phyloP scores from a whole-genome alignment of 1,284 basidiomycete species.

The Cutaneotrichosporon arboriforme region DNA sequence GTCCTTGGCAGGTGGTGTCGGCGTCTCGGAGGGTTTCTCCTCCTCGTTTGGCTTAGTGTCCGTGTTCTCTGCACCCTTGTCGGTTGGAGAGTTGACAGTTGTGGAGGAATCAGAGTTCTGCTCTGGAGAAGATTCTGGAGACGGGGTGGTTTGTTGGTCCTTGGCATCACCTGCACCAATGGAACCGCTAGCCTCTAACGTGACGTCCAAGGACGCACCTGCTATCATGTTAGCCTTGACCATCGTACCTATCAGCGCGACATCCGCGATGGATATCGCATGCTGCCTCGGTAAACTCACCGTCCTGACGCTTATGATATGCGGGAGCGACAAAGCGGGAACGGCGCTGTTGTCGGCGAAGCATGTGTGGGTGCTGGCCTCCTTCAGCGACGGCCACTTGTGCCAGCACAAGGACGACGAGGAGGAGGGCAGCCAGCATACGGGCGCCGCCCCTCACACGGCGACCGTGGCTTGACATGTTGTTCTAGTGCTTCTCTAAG shows the following conservation, averaged over 20 bases:
- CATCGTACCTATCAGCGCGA: background rate
- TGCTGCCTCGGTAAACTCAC: background rate
- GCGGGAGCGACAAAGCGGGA: background rate
- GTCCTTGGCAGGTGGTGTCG: background rate
- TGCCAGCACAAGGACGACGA: constrained; percentile 9
- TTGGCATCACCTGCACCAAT: background rate
- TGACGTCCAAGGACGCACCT: background rate
- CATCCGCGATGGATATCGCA: background rate
- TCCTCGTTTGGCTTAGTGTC: background rate
- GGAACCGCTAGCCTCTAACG: too few relatives aligned
- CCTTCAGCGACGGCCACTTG: constrained; percentile 2
- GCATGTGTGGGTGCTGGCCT: background rate
- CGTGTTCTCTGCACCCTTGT: background rate
- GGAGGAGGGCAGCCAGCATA: constrained; percentile 12
- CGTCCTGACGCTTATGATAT: background rate
- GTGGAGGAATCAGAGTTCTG: background rate
- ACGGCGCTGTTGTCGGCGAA: background rate
- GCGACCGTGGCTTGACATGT: constrained; percentile 12
- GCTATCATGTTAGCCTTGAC: background rate
- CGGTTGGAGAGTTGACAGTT: background rate
- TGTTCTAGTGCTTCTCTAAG: background rate
- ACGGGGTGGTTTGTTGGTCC: background rate
- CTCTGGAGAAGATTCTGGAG: background rate
- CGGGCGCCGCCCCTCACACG: constrained; percentile 13
- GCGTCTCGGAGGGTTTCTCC: background rate